Evolutionary conservation across 306 rosid species (phyloP), one percentile per base, ranked within the genome.

Genomic region (Quercus agrifolia): DNA sequence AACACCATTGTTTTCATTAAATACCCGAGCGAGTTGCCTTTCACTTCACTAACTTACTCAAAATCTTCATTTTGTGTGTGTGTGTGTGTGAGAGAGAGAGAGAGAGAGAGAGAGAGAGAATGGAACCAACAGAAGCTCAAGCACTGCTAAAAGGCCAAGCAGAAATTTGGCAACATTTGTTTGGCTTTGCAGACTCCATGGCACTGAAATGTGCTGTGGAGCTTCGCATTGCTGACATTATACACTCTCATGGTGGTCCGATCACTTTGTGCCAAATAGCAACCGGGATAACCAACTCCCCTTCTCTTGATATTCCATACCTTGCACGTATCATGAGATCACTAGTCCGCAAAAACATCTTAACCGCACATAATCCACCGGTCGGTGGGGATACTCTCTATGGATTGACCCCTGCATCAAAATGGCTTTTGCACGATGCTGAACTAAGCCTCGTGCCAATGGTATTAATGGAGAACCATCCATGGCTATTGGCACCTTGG

Each of bases 161-260:
- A 12, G 9, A 70, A n/a, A 54, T 83, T 19, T 75, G 57, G 78
- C 56, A 76, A 0, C 52, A 19, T 23, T 19, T 69, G 1, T 71
- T 21, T 12, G n/a, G 35, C 4, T 82, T 74, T 27, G 74, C 5
- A 3, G 81, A 75, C n/a, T 18, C 84, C 11, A 76, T 79, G 86
- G 86, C 74, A 17, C 19, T 79, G 23, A 85, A 85, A 74, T 82
- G 79, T 28, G 86, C 77, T 4, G 83, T 82, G 76, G 79, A 85
- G 52, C 86, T 85, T 49, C 74, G 73, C 41, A 66, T 85, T 17
- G 70, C 79, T 5, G 88, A 79, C 58, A 76, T 82, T 59, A 85
- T 82, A 67, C 76, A 82, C 78, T 82, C 84, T 27, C 71, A 76
- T 4, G 71, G 77, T 3, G 27, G 61, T 21, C 80, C 69, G 2